phyloP scores from a whole-genome alignment of 306 rosid genomes.

The Vachellia collinsii region DNA sequence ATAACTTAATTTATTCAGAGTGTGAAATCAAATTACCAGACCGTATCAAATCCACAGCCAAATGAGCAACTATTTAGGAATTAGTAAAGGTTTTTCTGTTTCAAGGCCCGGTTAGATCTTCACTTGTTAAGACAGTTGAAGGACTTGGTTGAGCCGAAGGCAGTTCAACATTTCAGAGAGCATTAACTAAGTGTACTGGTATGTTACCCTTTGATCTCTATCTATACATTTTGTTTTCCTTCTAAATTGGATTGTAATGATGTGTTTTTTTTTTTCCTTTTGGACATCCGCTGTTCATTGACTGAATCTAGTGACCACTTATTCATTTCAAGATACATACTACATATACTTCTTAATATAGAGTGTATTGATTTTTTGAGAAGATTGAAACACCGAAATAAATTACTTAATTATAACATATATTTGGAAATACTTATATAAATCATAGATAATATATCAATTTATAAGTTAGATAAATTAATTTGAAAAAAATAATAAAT shows the following conservation, averaged over 20 bases:
- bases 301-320: constrained; percentile 4
- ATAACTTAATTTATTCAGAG: constrained; percentile 46
- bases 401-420: too few relatives aligned
- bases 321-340: not conserved
- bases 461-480: too few relatives aligned
- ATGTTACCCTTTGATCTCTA: not conserved
- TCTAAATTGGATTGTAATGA: not conserved
- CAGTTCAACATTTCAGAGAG: constrained; percentile 9
- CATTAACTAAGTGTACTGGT: constrained; percentile 31
- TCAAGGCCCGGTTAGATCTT: constrained; percentile 14
- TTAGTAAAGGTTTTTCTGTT: constrained; percentile 32
- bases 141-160: constrained; percentile 2
- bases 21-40: constrained; percentile 81
- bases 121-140: constrained; percentile 12
- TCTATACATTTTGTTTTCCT: not conserved
- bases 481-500: too few relatives aligned
- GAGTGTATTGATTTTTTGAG: too few relatives aligned
- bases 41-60: constrained; percentile 45
- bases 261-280: not conserved
- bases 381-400: too few relatives aligned
- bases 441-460: too few relatives aligned
- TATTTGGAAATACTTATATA: too few relatives aligned
- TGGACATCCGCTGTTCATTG: not conserved
- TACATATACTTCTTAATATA: too few relatives aligned
- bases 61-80: constrained; percentile 39